Evolutionary conservation across 345 rosid genomes (phyloP), one percentile per base, ranked within the genome.

Genomic region (Salix koriyanagi): DNA sequence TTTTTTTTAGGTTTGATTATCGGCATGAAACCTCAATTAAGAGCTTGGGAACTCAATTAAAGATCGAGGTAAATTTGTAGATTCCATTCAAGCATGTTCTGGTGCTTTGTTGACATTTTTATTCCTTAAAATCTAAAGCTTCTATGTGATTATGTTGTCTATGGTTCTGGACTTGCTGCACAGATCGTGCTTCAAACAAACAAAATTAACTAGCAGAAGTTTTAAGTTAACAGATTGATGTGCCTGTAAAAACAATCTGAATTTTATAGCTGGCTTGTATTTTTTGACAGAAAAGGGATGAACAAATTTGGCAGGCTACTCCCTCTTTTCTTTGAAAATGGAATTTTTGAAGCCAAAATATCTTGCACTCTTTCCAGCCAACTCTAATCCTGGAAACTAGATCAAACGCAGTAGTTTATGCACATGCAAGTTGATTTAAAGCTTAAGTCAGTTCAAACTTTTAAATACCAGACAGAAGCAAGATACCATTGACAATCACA

Each of bases 401-500:
- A 75, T 56, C 56, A 67, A 41, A 68, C 68, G 21, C 68, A 34
- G 68, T 28, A 30, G 68, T 60, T 26, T 26, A 65, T 65, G 68
- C 21, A 65, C 39, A 65, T 23, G 34, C 48, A 56, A 58, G 23
- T 15, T 58, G 26, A 58, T 58, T 58, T 23, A 1, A 23, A 58
- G 6, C 26, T 12, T 25, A 58, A 3, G 10, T 56, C 62, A 58
- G 28, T 58, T 58, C 62, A n/a, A 56, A 56, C 14, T n/a, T 0
- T 23, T 23, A 58, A 21, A n/a, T n/a, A 9, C 64, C 4, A 58
- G 64, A 58, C 10, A 58, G 64, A 58, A 58, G 54, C 36, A 28
- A 64, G 36, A 46, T 21, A 56, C 13, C 50, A 25, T 5, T 21
- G 32, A 61, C 56, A 76, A 79, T 58, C 52, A 80, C 91, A 48